Evolutionary conservation across 257 asterid species (phyloP).

Genomic region (Knoxia roxburghii): DNA sequence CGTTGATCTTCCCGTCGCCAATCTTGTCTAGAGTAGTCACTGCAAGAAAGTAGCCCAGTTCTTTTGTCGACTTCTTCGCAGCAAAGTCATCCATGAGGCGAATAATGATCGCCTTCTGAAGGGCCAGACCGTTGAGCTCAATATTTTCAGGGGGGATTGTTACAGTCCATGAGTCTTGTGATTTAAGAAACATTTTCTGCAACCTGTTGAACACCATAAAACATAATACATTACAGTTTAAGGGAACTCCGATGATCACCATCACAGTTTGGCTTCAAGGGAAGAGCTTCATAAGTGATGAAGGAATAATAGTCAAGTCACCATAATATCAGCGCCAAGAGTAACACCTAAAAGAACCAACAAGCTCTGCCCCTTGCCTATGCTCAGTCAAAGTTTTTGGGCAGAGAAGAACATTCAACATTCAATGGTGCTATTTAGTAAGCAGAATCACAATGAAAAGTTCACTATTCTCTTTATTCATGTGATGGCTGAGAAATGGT

Average conservation of each 20-base stretch:
- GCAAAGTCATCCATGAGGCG: slow-evolving; percentile 63
- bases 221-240: not conserved
- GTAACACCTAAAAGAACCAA: not conserved
- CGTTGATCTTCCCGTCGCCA: slow-evolving; percentile 56
- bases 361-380: not conserved
- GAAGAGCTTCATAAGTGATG: not conserved
- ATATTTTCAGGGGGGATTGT: slow-evolving; percentile 55
- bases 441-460: not conserved
- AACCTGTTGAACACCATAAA: not conserved
- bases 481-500: not conserved
- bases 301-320: not conserved
- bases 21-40: slow-evolving; percentile 54
- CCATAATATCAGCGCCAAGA: not conserved
- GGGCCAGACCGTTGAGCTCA: slow-evolving; percentile 54
- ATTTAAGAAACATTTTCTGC: slow-evolving; percentile 43
- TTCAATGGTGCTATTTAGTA: not conserved
- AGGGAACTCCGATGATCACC: not conserved
- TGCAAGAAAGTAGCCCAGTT: slow-evolving; percentile 60
- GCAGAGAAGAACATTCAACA: too few relatives aligned
- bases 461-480: not conserved
- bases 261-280: not conserved
- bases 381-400: not conserved
- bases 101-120: slow-evolving; percentile 55
- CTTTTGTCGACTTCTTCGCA: slow-evolving; percentile 49
- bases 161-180: slow-evolving; percentile 61